Conservation (phyloP, 2,329 filamentous ascomycete genomes). For the Lecanoromycetidae sp. region DNA sequence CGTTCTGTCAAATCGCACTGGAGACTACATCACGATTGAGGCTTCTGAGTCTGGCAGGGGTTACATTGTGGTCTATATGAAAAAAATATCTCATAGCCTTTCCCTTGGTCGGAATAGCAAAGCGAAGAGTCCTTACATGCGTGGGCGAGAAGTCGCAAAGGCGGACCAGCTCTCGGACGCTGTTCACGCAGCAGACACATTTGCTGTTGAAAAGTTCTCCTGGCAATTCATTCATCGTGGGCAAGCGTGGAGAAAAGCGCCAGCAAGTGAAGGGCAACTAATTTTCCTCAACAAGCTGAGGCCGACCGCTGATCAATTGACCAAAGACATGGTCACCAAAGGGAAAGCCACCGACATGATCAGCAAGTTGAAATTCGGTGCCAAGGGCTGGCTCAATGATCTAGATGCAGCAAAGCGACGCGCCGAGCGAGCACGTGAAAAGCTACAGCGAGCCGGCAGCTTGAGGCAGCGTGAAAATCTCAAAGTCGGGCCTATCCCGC, state of each 20-base stretch:
- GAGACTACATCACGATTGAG: conserved; percentile 48
- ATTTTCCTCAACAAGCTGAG: conserved; percentile 32
- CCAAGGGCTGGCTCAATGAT: conserved; percentile 49
- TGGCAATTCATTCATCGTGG: conserved; percentile 52
- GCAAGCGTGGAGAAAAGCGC: conserved; percentile 56
- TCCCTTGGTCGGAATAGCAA: conserved; percentile 12
- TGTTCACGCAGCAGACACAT: conserved; percentile 76
- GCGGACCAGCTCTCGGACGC: conserved; percentile 58
- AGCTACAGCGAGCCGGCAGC: conserved; percentile 21
- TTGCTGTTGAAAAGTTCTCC: conserved; percentile 55
- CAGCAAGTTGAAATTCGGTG: conserved; percentile 78
- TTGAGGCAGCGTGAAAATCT: conserved; percentile 31
- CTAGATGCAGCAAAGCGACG: conserved; percentile 44
- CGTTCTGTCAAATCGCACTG: conserved; percentile 50
- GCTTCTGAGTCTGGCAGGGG: neutral
- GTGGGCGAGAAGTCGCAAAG: conserved; percentile 55
- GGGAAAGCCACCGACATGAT: conserved; percentile 84
- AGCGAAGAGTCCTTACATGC: conserved; percentile 33
- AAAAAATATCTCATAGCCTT: conserved; percentile 26
- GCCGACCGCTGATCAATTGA: conserved; percentile 48
- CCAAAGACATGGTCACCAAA: conserved; percentile 51
- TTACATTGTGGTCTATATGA: conserved; percentile 32
- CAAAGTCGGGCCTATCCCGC: conserved; percentile 39
- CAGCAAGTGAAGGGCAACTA: conserved; percentile 45
- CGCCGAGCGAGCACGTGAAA: conserved; percentile 28